Evolutionary conservation across 495 filamentous ascomycete genomes (phyloP), one percentile per base, ranked within the genome.

Genomic region (Xylaria nigripes): DNA sequence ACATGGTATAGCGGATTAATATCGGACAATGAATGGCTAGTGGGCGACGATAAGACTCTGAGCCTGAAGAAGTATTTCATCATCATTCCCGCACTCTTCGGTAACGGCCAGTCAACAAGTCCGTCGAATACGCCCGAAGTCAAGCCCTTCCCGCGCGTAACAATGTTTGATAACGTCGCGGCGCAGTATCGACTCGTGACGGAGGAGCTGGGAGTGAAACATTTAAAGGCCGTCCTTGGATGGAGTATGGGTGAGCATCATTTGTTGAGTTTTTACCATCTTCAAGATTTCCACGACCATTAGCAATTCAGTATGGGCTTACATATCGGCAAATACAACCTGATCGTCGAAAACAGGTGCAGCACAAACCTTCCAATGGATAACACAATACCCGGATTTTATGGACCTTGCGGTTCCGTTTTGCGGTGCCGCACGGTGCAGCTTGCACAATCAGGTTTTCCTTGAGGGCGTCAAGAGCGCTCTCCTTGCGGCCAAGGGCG

Each of bases 361-460:
- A 8, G 52, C 52, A 10, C 52, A 55, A 16, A 49, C 52, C 40
- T 55, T n/a, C n/a, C 82, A 88, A 58, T 89, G 85, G 86, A 81
- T 79, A 13, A 84, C 82, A 0, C 81, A 83, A 60, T 89, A 81
- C 61, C 85, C 86, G 0, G 81, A 81, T 16, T 86, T 87, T 59
- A 80, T 83, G 74, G 83, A 87, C 49, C 54, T 85, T 15, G 72
- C 73, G 0, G 73, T 84, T 1, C 86, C 86, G 0, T 86, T 89
- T 51, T 88, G 86, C 61, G 81, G 82, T 13, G 74, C 79, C 13
- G 84, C 85, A 1, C 82, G 76, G 65, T 86, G 82, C 0, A 80
- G 81, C 8, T 55, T 86, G 51, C 86, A 89, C 46, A 89, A 89
- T 53, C 72, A 86, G 55, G 85, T 87, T 4, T 86, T 88, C 56